Evolutionary conservation across 2,329 filamentous ascomycete genomes (phyloP), one percentile per base, ranked within the genome.

Genomic region (Colletotrichum karsti): DNA sequence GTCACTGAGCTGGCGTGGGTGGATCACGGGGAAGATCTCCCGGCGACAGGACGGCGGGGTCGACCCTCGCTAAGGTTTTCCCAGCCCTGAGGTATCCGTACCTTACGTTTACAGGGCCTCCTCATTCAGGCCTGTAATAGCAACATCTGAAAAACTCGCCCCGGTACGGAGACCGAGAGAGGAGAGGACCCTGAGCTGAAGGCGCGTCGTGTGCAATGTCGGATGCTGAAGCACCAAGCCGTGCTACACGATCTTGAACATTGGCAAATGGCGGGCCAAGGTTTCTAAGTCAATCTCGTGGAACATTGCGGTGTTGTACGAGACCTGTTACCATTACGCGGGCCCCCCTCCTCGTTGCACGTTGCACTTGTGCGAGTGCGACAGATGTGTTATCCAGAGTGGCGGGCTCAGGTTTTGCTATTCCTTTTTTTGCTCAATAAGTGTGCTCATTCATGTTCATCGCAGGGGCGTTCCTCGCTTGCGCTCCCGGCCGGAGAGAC

Each of bases 11-110:
- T 60, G 63, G 63, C 39, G 56, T 65, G 62, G 12, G 48, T 66
- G 63, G 63, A 51, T 41, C 57, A 56, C 63, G 57, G 57, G 63
- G 63, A 66, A 66, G 57, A 63, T 66, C 63, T 66, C 63, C 63
- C 57, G 57, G 57, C 30, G 30, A 50, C 56, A 60, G 42, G 18
- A 60, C 20, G 42, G 56, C 56, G 56, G n/a, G 56, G 56, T 51
- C 56, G 13, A 15, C 6, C 24, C 48, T 41, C 55, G 46, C 15
- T n/a, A 50, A 50, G 24, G 46, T 50, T 50, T 50, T 44, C 41
- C 46, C 46, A 26, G 24, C 10, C 13, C 46, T 50, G 22, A 50
- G 44, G 44, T 48, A 28, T 22, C 44, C n/a, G n/a, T n/a, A n/a
- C n/a, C n/a, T n/a, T n/a, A n/a, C n/a, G n/a, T n/a, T 22, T 35